Conservation (phyloP, 1,284 basidiomycete species). For the Hortiboletus rubellus region DNA sequence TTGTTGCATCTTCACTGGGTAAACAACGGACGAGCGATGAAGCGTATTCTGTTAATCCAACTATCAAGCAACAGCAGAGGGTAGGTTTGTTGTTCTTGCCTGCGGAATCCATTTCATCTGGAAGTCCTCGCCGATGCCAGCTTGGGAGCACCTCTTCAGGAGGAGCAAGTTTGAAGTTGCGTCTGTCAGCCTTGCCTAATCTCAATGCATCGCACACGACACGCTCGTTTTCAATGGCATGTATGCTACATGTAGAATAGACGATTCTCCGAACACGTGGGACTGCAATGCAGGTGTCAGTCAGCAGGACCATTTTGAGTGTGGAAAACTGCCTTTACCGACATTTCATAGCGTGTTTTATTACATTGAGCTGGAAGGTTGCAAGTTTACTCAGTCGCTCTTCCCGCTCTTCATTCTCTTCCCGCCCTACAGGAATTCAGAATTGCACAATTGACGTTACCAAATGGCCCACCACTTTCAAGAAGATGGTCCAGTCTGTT, state of each 20-base stretch:
- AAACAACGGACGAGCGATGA: slow-evolving; percentile 78
- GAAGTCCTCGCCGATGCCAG: slow-evolving; percentile 79
- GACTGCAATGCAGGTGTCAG: slow-evolving; percentile 39
- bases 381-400: slow-evolving; percentile 81
- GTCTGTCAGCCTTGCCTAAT: slow-evolving; percentile 61
- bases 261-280: slow-evolving; percentile 77
- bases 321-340: slow-evolving; percentile 29
- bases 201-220: slow-evolving; percentile 74
- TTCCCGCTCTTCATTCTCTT: slow-evolving; percentile 51
- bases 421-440: slow-evolving; percentile 41
- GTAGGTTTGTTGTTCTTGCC: slow-evolving; percentile 36
- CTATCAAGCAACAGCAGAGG: background rate
- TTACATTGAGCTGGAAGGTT: slow-evolving; percentile 89
- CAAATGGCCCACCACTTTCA: slow-evolving; percentile 52
- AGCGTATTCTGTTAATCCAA: slow-evolving; percentile 51
- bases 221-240: slow-evolving; percentile 88
- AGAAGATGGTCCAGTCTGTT: slow-evolving; percentile 86
- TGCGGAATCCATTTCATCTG: slow-evolving; percentile 55
- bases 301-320: slow-evolving; percentile 6
- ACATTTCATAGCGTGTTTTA: slow-evolving; percentile 96
- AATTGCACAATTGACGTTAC: background rate
- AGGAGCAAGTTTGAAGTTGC: slow-evolving; percentile 68
- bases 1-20: slow-evolving; percentile 85
- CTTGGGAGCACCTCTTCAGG: slow-evolving; percentile 64
- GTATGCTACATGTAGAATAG: slow-evolving; percentile 95